Percentiles rank a stretch among this genome's conserved stretches.
phyloP scores from a whole-genome alignment of 441 rosid genomes.

The Croton setiger region DNA sequence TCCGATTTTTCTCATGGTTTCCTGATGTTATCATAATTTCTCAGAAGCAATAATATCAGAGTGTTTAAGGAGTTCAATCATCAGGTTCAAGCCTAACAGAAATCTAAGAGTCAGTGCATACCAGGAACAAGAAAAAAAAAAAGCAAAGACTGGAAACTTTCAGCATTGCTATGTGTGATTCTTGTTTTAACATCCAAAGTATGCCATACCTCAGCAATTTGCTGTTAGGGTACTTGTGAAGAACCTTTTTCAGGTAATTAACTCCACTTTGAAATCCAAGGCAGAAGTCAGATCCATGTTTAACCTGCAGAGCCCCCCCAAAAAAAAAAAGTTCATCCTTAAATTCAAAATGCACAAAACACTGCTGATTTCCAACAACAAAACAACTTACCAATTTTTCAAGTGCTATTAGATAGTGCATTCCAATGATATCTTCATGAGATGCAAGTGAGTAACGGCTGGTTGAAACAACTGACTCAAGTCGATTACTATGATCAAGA shows the following conservation, averaged over 20 bases:
- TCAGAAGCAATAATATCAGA: neutral
- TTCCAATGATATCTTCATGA: conserved; percentile 54
- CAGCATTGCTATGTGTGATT: conserved; percentile 10
- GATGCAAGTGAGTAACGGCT: conserved; percentile 49
- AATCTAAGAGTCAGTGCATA: neutral
- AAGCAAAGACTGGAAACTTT: conserved; percentile 6
- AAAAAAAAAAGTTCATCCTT: neutral
- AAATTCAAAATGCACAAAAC: conserved; percentile 11
- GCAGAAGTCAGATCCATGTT: conserved; percentile 51
- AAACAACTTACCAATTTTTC: conserved; percentile 64
- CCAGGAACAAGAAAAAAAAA: neutral
- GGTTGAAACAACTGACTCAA: conserved; percentile 57
- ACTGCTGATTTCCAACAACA: conserved; percentile 16
- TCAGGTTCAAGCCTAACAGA: neutral
- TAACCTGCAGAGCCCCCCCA: conserved; percentile 55
- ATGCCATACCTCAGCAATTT: conserved; percentile 60
- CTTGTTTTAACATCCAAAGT: conserved; percentile 5
- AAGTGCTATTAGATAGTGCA: conserved; percentile 80
- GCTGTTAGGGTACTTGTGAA: conserved; percentile 81
- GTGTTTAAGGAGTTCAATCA: neutral
- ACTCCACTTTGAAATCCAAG: conserved; percentile 74
- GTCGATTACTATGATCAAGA: conserved; percentile 67
- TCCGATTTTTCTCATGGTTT: neutral
- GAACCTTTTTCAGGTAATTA: conserved; percentile 68
- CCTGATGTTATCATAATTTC: neutral